Base-by-base conservation (phyloP, 129 eudicot species). In the Arctium minus region DNA sequence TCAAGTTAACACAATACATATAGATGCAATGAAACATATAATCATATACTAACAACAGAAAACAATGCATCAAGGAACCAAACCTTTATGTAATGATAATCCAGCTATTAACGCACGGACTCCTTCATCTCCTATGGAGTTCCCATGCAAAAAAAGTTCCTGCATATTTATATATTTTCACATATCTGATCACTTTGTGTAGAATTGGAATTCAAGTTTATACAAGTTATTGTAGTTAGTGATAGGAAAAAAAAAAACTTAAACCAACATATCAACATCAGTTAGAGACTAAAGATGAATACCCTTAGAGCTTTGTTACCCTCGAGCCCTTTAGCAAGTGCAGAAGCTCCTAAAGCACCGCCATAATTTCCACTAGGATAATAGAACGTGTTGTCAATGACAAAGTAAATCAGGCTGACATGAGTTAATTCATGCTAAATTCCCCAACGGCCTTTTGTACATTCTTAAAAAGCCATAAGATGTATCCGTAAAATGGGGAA, bases 61-160 rank as follows among this genome's bases (percentile, higher is more conserved):
- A 75, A 17, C 38, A 36, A 56, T 78, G 38, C 35, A 73, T 73
- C 11, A 86, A 65, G 37, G 77, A 35, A 15, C 4, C 27, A 83
- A 85, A 96, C 99, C 99, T 93, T 90, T 90, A 73, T 83, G 93
- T 60, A 87, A 76, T 64, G 86, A 80, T 46, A 96, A 88, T 74
- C 99, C 97, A 56, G 94, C n/a, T 83, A 96, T 88, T 62, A 96
- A 86, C 78, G 97, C 91, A 67, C 92, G 92, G 29, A 89, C 90
- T 74, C 99, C 99, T 91, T 96, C 99, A 87, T 96, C 97, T 30
- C 99, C 99, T 36, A 96, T 83, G 67, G 93, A 85, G 86, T 96
- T 96, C 39, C 99, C 99, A 76, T 89, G 93, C 90, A 96, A 72
- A 85, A 83, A 91, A 35, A 96, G 97, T 77, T 93, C 95, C 99